Conservation (phyloP, 805 yeast genomes). For the Pichia paraexigua region DNA sequence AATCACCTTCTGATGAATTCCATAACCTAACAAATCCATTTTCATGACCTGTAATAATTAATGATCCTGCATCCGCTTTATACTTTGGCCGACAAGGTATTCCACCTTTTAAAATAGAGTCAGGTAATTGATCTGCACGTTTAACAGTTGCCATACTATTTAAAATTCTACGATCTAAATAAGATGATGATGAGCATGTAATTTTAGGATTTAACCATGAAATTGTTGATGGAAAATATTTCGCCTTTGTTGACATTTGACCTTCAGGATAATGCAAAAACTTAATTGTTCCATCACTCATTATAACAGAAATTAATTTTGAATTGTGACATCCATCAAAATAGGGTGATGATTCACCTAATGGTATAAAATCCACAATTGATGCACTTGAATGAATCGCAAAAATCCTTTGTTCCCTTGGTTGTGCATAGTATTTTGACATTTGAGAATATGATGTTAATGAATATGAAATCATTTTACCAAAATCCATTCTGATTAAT, state of each 20-base stretch:
- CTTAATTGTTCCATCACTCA: conserved; percentile 60
- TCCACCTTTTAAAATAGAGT: conserved; percentile 67
- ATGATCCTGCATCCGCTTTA: conserved; percentile 46
- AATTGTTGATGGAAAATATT: conserved; percentile 71
- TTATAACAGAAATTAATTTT: conserved; percentile 44
- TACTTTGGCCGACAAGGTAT: conserved; percentile 47
- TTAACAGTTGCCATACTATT: conserved; percentile 36
- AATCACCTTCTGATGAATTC: conserved; percentile 75
- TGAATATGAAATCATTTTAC: conserved; percentile 69
- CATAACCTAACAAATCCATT: conserved; percentile 77
- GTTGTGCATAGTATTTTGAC: conserved; percentile 64
- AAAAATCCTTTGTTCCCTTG: conserved; percentile 45
- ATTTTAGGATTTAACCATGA: conserved; percentile 72
- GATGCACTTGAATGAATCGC: conserved; percentile 44
- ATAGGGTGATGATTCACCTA: conserved; percentile 63
- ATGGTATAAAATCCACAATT: conserved; percentile 40
- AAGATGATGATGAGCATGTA: conserved; percentile 45
- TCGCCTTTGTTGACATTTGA: conserved; percentile 40
- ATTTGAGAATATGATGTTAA: conserved; percentile 78
- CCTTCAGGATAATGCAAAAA: conserved; percentile 54
- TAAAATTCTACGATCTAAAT: conserved; percentile 25
- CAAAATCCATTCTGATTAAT: conserved; percentile 61
- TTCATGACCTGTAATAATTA: conserved; percentile 76
- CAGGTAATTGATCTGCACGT: conserved; percentile 20
- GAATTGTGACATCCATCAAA: conserved; percentile 81